Evolutionary conservation across 352 stramenopile species (phyloP).

Genomic region (Globisporangium recalcitrans): DNA sequence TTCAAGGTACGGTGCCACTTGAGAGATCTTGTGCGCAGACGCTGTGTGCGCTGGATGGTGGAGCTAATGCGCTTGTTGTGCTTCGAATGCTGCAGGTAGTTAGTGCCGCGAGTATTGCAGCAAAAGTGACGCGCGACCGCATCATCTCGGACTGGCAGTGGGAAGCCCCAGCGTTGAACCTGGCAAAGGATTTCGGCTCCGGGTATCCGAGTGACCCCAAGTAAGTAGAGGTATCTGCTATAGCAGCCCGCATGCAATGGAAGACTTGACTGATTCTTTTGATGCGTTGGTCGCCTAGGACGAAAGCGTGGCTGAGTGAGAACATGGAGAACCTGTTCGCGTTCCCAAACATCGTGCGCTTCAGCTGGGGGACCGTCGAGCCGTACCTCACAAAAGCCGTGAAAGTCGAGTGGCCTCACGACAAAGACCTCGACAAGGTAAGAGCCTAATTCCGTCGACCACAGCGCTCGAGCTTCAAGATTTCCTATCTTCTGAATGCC

Average conservation of each 20-base stretch:
- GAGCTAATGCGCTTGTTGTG: not conserved
- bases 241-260: not conserved
- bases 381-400: slow-evolving; percentile 46
- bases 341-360: slow-evolving; percentile 90
- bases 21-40: not conserved
- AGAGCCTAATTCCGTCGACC: no score
- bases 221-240: slow-evolving; percentile 26
- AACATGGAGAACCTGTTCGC: slow-evolving; percentile 88
- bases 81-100: slow-evolving; percentile 54
- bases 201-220: slow-evolving; percentile 92
- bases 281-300: slow-evolving; percentile 25
- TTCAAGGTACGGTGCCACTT: slow-evolving; percentile 74
- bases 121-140: slow-evolving; percentile 91
- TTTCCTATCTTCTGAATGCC: no score
- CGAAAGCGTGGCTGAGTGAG: slow-evolving; percentile 81
- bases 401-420: slow-evolving; percentile 63
- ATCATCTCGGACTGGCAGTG: slow-evolving; percentile 89
- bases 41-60: not conserved
- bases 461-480: no score
- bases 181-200: slow-evolving; percentile 75
- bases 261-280: not conserved
- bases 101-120: slow-evolving; percentile 89
- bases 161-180: slow-evolving; percentile 59
- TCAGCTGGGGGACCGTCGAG: slow-evolving; percentile 88
- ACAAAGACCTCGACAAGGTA: slow-evolving; percentile 66